A percentile compares a stretch with the other conserved stretches of the same genome.
These are phyloP conservation scores for Fusarium verrucosum DNA, from an alignment of 2,329 filamentous ascomycete species.

Conservation along the genomic window DNA sequence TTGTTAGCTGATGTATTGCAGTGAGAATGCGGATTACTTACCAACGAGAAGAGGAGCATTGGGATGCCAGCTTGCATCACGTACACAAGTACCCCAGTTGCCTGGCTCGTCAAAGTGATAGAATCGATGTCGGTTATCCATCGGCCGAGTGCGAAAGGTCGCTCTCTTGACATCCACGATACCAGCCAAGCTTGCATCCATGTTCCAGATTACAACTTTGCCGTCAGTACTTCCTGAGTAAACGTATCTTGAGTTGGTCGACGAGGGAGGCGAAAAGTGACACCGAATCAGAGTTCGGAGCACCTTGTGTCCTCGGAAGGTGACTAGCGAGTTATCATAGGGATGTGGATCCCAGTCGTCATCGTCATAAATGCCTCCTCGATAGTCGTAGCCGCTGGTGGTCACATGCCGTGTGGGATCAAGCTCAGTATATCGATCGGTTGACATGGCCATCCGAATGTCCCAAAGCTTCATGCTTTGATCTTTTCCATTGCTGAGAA, in stretches of 20 bases:
- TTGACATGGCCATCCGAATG: constrained; percentile 85
- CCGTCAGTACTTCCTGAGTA: constrained; percentile 93
- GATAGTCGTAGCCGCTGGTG: constrained; percentile 76
- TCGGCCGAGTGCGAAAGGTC: constrained; percentile 70
- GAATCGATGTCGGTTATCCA: constrained; percentile 62
- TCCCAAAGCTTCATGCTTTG: constrained; percentile 99
- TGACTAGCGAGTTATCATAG: constrained; percentile 92
- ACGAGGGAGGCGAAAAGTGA: constrained; percentile 89
- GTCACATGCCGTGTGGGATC: constrained; percentile 64
- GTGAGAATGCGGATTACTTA: constrained; percentile 48
- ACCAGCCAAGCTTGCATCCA: constrained; percentile 85
- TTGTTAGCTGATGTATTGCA: constrained; percentile 20
- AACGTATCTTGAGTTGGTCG: constrained; percentile 89
- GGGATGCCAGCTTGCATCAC: constrained; percentile 93
- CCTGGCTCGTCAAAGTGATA: constrained; percentile 66
- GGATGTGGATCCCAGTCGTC: constrained; percentile 67
- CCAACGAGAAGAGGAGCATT: constrained; percentile 79
- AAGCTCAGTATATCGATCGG: constrained; percentile 67
- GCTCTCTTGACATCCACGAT: constrained; percentile 80
- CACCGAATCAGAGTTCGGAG: constrained; percentile 91
- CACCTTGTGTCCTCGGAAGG: constrained; percentile 90
- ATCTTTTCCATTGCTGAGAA: constrained; percentile 94
- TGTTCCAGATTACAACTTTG: constrained; percentile 89
- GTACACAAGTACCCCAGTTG: constrained; percentile 79
- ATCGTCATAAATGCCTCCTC: constrained; percentile 72